Conservation (phyloP, 192 early-diverging fungal genomes). For the Radiomyces spectabilis region DNA sequence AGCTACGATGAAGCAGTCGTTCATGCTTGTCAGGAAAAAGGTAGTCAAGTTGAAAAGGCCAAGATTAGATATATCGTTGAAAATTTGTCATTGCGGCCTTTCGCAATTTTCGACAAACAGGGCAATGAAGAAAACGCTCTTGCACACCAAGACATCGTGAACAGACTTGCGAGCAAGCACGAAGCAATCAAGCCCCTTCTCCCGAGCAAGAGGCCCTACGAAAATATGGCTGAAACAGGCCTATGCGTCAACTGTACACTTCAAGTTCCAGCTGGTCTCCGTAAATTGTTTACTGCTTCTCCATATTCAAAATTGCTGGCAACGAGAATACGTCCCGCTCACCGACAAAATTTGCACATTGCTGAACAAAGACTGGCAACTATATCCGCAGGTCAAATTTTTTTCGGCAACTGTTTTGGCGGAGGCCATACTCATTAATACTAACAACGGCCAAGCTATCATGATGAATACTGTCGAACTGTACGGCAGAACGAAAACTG, state of each 20-base stretch:
- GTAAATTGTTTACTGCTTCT: too few relatives aligned
- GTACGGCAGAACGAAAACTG: constrained; percentile 18
- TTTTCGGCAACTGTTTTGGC: constrained; percentile 7
- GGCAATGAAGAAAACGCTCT: not conserved
- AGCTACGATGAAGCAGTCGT: too few relatives aligned
- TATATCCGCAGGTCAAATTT: constrained; percentile 9
- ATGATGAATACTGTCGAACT: constrained; percentile 26
- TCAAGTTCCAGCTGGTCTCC: too few relatives aligned
- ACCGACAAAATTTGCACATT: not conserved
- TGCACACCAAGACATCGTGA: too few relatives aligned
- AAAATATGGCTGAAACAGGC: too few relatives aligned
- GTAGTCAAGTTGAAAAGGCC: too few relatives aligned
- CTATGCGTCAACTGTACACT: too few relatives aligned
- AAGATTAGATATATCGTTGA: not conserved
- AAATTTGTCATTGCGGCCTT: not conserved
- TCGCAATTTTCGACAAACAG: not conserved
- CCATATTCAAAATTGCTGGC: constrained; percentile 3
- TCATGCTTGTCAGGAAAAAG: too few relatives aligned
- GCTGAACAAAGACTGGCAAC: constrained; percentile 20
- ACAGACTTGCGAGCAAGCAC: too few relatives aligned
- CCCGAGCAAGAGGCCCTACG: too few relatives aligned
- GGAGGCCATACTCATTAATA: constrained; percentile 9
- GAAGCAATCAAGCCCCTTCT: too few relatives aligned
- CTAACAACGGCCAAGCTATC: constrained; percentile 13
- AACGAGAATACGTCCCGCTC: constrained; percentile 4